A percentile compares a stretch with the other conserved stretches of the same genome.
Evolutionary conservation across 305 asterid genomes (phyloP).

Genomic region (Fraxinus xanthoxyloides): DNA sequence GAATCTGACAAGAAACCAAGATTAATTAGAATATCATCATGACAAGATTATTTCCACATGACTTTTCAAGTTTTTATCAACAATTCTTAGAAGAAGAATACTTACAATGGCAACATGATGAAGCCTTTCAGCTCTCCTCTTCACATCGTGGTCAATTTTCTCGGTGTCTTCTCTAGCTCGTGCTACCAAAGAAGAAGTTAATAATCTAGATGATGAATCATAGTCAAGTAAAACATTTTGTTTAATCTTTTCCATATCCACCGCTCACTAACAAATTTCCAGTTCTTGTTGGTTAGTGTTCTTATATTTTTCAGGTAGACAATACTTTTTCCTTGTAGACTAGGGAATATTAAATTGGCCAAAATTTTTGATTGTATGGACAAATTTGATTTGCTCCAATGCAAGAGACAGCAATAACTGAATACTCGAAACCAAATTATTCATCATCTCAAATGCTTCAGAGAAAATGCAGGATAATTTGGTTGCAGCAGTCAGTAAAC

Average conservation of each 20-base stretch:
- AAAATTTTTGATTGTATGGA: neutral
- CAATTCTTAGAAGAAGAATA: constrained; percentile 19
- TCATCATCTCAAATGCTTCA: neutral
- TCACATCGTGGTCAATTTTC: constrained; percentile 71
- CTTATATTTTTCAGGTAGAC: neutral
- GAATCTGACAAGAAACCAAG: constrained; percentile 45
- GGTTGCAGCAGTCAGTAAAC: constrained; percentile 4
- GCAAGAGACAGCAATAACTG: neutral
- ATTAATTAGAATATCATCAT: neutral
- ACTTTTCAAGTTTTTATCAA: neutral
- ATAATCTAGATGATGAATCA: constrained; percentile 14
- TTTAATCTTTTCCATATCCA: neutral
- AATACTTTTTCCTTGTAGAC: neutral
- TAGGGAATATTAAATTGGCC: neutral
- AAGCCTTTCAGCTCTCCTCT: constrained; percentile 87
- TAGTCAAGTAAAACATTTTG: constrained; percentile 10
- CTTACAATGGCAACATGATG: constrained; percentile 75
- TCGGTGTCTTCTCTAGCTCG: constrained; percentile 92
- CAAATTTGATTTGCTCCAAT: constrained; percentile 6
- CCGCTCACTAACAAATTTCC: constrained; percentile 1
- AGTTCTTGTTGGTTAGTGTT: neutral
- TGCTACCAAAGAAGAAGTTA: constrained; percentile 41
- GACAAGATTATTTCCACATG: neutral
- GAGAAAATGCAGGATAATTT: neutral
- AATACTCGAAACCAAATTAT: neutral